phyloP scores from a whole-genome alignment of 257 asterid genomes.

The Solanum paucissectum region DNA sequence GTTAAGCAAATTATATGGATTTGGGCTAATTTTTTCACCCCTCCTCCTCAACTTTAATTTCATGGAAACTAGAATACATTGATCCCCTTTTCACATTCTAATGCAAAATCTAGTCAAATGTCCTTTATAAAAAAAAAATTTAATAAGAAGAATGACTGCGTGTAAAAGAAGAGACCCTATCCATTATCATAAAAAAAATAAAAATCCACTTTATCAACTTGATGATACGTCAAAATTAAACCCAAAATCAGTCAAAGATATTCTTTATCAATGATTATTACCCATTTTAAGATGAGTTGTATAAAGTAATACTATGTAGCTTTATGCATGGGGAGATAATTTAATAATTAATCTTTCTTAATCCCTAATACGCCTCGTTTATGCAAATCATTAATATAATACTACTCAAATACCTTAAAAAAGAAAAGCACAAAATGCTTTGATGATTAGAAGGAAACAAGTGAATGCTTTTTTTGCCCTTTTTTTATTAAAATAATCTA shows the following conservation, averaged over 20 bases:
- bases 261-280: neutral
- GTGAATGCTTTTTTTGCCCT: constrained; percentile 4
- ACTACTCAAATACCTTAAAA: constrained; percentile 25
- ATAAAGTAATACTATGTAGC: neutral
- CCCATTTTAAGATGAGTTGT: neutral
- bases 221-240: neutral
- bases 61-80: neutral
- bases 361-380: neutral
- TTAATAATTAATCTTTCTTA: neutral
- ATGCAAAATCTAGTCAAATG: neutral
- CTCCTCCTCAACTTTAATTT: neutral
- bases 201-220: neutral
- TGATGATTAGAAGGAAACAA: constrained; percentile 26
- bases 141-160: neutral
- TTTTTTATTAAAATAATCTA: neutral
- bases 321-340: neutral
- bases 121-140: neutral
- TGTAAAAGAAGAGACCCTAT: neutral
- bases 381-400: neutral
- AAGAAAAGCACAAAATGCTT: constrained; percentile 59
- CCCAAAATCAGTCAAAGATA: neutral
- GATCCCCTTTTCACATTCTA: neutral
- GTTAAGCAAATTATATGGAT: neutral
- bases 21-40: neutral
- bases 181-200: neutral